Conservation (phyloP, 2,329 filamentous ascomycete species). For the Emmonsia crescens region DNA sequence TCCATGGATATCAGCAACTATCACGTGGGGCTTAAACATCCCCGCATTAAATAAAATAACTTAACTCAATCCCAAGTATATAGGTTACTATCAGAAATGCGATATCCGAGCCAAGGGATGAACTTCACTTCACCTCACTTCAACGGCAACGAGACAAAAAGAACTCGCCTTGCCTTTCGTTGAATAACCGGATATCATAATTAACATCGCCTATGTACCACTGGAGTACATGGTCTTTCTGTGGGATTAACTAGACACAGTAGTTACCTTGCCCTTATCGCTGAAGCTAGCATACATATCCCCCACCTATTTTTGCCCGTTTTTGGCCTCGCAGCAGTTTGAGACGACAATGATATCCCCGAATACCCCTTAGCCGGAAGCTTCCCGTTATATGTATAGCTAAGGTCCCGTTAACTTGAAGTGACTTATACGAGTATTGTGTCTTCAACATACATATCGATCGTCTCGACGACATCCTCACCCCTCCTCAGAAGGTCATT, state of each 20-base stretch:
- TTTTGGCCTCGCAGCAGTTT: not conserved
- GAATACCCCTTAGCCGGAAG: not conserved
- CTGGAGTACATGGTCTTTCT: not conserved
- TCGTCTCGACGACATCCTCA: not conserved
- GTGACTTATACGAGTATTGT: not conserved
- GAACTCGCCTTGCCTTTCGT: not conserved
- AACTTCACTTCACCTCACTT: no score
- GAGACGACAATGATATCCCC: not conserved
- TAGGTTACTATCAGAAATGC: not conserved
- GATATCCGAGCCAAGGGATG: not conserved
- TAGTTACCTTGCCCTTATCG: not conserved
- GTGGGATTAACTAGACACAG: not conserved
- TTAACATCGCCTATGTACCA: not conserved
- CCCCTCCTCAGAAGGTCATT: not conserved
- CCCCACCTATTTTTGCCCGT: not conserved
- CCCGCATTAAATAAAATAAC: not conserved
- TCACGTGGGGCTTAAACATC: not conserved
- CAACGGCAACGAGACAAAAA: not conserved
- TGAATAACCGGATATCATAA: not conserved
- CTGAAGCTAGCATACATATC: not conserved
- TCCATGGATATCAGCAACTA: no score
- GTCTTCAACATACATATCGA: not conserved
- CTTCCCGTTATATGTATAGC: not conserved
- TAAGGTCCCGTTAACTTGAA: not conserved
- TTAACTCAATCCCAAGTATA: no score